Percentiles rank a stretch among this genome's conserved stretches.
Conservation (phyloP, 768 basidiomycete genomes). For the Trichaptum fuscoviolaceum region DNA sequence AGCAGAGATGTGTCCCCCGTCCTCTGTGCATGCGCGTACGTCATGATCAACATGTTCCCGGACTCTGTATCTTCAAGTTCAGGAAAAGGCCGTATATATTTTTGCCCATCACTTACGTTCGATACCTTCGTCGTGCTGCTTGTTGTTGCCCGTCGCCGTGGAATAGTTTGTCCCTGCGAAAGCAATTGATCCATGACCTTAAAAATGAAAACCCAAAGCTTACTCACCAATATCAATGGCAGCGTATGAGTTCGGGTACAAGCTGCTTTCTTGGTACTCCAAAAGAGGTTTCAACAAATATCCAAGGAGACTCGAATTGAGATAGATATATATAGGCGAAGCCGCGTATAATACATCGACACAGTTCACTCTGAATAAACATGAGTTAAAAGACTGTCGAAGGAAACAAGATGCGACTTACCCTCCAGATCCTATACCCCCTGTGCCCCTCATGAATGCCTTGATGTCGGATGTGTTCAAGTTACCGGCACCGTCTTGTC, state of each 20-base stretch:
- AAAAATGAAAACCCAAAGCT: neutral
- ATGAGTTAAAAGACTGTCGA: slow-evolving; percentile 3
- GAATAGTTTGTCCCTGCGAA: slow-evolving; percentile 22
- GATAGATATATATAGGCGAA: neutral
- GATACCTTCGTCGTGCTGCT: neutral
- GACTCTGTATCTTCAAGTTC: slow-evolving; percentile 13
- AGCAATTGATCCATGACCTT: slow-evolving; percentile 1
- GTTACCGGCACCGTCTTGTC: neutral
- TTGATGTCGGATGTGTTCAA: slow-evolving; percentile 4
- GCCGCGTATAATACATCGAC: neutral
- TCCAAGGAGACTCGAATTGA: neutral
- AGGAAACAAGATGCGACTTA: neutral
- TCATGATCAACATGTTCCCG: slow-evolving; percentile 4
- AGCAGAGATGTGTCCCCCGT: neutral
- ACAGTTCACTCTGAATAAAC: slow-evolving; percentile 7
- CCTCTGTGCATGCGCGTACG: neutral
- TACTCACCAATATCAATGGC: slow-evolving; percentile 25
- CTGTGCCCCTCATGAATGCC: neutral
- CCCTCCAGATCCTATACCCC: slow-evolving; percentile 8
- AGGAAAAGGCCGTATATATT: slow-evolving; percentile 14
- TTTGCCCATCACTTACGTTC: neutral
- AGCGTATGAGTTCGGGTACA: slow-evolving; percentile 14
- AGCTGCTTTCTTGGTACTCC: slow-evolving; percentile 13
- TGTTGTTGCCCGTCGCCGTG: neutral
- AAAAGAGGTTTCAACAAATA: slow-evolving; percentile 18